Evolutionary conservation across 23 red algal species (phyloP), one percentile per base, ranked within the genome.

Genomic region (Gracilaria gracilis): DNA sequence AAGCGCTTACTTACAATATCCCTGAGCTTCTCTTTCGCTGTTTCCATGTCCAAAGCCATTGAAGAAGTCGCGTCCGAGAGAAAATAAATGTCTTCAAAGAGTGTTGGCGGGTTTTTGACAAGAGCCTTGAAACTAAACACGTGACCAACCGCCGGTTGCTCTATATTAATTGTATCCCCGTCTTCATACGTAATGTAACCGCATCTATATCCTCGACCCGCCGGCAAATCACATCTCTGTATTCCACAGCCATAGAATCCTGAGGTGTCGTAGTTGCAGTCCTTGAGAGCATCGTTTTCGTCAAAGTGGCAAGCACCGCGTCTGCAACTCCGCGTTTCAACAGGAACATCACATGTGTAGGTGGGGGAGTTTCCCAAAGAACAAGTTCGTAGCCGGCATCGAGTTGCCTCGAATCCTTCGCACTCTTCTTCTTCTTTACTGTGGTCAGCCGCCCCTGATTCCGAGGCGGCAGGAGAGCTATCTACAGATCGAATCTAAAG

Each of bases 61-160:
- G 57, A 66, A 27, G 36, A 36, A 38, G 81, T 84, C 20, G 54
- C 28, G 32, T 84, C 81, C 12, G 81, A 17, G 32, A 84, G 33
- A 66, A 84, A 58, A 65, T 84, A 84, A 9, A 84, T 21, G 59
- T 84, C 81, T 61, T 84, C 81, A 29, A 65, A 37, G 0, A 49
- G 23, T 51, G 48, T 81, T 9, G 67, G 42, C 27, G 35, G 67
- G 31, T 74, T 74, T 27, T 35, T 74, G 67, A 74, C 21, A 74
- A 42, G 67, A 74, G 42, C 16, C 19, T 74, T 19, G 25, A 74
- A 74, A 6, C 19, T 6, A 12, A 74, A 74, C 25, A 40, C 23
- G 35, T 74, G 35, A 21, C 25, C 67, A 31, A 74, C 42, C 25
- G 35, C 7, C 13, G 67, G 67, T 21, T 32, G n/a, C 19, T 74